phyloP scores from a whole-genome alignment of 2,329 filamentous ascomycete genomes.

The Talaromyces sp. region DNA sequence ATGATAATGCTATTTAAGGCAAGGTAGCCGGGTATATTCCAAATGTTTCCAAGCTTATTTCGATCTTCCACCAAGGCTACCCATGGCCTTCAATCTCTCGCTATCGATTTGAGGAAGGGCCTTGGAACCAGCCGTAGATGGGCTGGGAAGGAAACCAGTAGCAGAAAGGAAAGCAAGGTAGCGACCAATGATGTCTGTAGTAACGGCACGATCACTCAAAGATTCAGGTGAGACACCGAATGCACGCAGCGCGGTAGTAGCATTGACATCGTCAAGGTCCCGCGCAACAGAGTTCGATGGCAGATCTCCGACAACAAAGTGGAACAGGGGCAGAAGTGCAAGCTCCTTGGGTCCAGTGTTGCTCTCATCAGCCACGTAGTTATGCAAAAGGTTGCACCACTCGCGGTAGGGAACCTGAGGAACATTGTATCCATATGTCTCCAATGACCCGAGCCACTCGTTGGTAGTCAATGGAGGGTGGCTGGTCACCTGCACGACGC shows the following conservation, averaged over 20 bases:
- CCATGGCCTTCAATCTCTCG: neutral
- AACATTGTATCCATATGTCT: slow-evolving; percentile 72
- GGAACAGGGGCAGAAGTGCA: neutral
- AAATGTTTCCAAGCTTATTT: too few relatives aligned
- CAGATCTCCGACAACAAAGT: slow-evolving; percentile 1
- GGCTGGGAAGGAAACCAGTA: neutral
- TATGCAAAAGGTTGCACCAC: neutral
- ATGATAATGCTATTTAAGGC: too few relatives aligned
- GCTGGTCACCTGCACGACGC: slow-evolving; percentile 76
- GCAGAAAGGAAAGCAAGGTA: neutral
- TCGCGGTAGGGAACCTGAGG: slow-evolving; percentile 54
- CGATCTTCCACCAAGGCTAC: neutral
- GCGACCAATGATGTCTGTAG: neutral
- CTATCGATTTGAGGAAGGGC: neutral
- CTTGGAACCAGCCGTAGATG: neutral
- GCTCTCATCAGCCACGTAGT: neutral
- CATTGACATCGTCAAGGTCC: neutral
- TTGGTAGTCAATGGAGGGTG: slow-evolving; percentile 79
- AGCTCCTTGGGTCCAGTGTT: neutral
- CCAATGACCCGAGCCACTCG: slow-evolving; percentile 71
- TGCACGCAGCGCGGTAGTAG: neutral
- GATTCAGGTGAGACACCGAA: neutral
- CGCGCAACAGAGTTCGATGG: neutral
- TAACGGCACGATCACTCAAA: neutral
- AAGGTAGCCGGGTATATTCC: too few relatives aligned